Evolutionary conservation across 495 filamentous ascomycete species (phyloP), one percentile per base, ranked within the genome.

Genomic region (Tuber calosporum): DNA sequence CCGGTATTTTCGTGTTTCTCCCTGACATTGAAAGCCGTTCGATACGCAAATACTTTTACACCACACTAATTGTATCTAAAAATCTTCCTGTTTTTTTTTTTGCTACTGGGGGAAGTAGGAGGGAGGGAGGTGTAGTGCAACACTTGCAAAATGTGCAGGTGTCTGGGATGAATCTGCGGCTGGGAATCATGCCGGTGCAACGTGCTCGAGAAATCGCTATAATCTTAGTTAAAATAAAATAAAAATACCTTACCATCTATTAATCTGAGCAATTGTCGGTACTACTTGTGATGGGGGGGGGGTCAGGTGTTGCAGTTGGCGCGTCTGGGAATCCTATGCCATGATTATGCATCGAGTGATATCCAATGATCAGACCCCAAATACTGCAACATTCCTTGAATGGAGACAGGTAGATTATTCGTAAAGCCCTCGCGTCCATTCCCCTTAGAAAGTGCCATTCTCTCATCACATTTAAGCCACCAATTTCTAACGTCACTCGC

Each of bases 291-390:
- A 30, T 26, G 1, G 3, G n/a, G 1, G 3, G n/a, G 48, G 8
- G 22, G 26, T 11, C 8, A 9, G 6, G 22, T 30, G 22, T 13
- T 26, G 48, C 22, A 58, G 43, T 9, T 20, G 8, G 48, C n/a
- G 13, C 22, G 0, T 9, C n/a, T n/a, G 2, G 48, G 48, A 26
- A 58, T 26, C 2, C 7, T 9, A 58, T n/a, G n/a, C n/a, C n/a
- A n/a, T n/a, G n/a, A n/a, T n/a, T n/a, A n/a, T 58, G 22, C 48
- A 58, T 58, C 48, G 48, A 58, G 48, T 58, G 48, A 58, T 58
- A 58, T 58, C 8, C 7, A 58, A 26, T 58, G 48, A 26, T 26
- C 48, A 13, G 7, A n/a, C 8, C n/a, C 6, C 48, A 26, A 58
- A 26, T 4, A 11, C n/a, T 13, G 2, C n/a, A 0, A 22, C 7